A percentile compares a stretch with the other conserved stretches of the same genome.
Evolutionary conservation across 495 filamentous ascomycete species (phyloP).

Genomic region (Hamigera avellanea): DNA sequence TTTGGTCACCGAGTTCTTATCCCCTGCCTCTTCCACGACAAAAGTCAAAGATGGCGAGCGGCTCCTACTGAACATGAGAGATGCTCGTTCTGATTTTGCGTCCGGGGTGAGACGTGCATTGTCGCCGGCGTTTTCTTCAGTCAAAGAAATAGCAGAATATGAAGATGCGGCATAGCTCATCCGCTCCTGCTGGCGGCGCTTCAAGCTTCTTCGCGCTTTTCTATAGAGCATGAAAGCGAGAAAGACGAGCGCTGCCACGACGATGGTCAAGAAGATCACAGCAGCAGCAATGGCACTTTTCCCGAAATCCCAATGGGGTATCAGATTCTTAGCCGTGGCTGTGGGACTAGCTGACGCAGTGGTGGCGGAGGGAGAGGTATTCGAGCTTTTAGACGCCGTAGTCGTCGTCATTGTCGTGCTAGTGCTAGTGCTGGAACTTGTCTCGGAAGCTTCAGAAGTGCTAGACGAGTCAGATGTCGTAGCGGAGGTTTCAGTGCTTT

Average conservation of each 20-base stretch:
- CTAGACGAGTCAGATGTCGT: not conserved
- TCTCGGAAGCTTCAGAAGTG: not conserved
- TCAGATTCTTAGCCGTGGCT: constrained; percentile 1
- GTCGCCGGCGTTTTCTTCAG: constrained; percentile 8
- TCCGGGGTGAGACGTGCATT: constrained; percentile 16
- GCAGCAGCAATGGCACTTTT: constrained; percentile 14
- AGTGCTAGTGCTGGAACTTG: not conserved
- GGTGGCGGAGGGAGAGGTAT: not conserved
- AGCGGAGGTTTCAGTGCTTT: not conserved
- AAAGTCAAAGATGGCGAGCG: constrained; percentile 15
- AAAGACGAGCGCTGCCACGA: constrained; percentile 6
- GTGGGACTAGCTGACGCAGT: not conserved
- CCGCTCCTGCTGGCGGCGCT: constrained; percentile 4
- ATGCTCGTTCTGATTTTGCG: constrained; percentile 12
- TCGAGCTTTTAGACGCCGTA: not conserved
- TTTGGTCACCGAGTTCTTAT: not conserved
- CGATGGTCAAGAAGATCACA: constrained; percentile 5
- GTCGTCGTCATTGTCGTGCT: not conserved
- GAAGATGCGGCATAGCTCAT: constrained; percentile 6
- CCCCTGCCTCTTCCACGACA: constrained; percentile 10
- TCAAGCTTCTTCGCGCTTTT: constrained; percentile 4
- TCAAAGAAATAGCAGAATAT: constrained; percentile 9
- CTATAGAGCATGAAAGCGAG: constrained; percentile 6
- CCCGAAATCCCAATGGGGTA: constrained; percentile 4
- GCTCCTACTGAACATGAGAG: constrained; percentile 18